Conservation (phyloP, 495 filamentous ascomycete species). For the Letharia columbiana region DNA sequence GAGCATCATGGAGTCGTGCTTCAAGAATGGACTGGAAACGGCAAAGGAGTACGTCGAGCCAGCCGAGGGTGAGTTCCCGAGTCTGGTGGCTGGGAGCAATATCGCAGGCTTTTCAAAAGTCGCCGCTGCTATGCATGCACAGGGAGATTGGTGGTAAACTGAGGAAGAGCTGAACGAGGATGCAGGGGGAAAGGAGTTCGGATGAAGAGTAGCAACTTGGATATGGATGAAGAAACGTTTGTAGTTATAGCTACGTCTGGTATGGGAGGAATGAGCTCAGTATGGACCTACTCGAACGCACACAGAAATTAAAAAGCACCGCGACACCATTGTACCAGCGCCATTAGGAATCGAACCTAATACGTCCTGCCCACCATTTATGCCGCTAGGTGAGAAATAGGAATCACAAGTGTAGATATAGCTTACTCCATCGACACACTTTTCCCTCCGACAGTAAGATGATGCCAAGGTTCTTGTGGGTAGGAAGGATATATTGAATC, state of each 20-base stretch:
- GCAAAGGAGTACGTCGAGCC: slow-evolving; percentile 78
- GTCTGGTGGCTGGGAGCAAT: slow-evolving; percentile 85
- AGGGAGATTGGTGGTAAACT: slow-evolving; percentile 85
- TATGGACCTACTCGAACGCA: not conserved
- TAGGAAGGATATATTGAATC: too few relatives aligned
- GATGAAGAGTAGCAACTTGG: not conserved
- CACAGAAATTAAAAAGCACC: too few relatives aligned
- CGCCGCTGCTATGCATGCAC: slow-evolving; percentile 85
- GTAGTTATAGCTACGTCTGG: not conserved
- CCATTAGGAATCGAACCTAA: too few relatives aligned
- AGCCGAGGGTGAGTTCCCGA: slow-evolving; percentile 74
- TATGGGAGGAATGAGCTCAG: not conserved
- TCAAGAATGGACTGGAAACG: slow-evolving; percentile 82
- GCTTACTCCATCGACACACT: too few relatives aligned
- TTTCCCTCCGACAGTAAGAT: too few relatives aligned
- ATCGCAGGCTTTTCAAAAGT: slow-evolving; percentile 98
- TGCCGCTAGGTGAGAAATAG: too few relatives aligned
- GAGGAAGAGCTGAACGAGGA: not conserved
- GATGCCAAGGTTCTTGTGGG: too few relatives aligned
- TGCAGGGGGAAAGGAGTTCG: not conserved
- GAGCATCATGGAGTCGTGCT: slow-evolving; percentile 88
- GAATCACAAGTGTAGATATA: too few relatives aligned
- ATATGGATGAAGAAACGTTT: not conserved
- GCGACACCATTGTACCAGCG: too few relatives aligned
- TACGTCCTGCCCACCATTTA: not conserved